Conservation (phyloP, 148 eudicot genomes). For the Chenopodium album region DNA sequence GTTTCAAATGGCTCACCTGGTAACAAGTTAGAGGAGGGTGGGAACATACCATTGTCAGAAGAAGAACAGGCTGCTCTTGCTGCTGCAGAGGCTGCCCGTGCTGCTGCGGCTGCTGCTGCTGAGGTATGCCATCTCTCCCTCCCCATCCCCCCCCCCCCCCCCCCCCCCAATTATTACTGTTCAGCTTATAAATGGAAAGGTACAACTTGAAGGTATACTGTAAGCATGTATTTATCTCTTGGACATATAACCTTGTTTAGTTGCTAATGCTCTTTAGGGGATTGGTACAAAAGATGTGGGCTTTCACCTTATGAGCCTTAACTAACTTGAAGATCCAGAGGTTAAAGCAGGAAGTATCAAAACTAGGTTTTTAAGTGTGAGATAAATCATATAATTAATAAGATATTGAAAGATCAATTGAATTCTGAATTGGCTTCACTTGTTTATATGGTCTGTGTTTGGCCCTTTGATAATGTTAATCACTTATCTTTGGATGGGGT, state of each 20-base stretch:
- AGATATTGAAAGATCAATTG: neutral
- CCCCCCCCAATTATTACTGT: neutral
- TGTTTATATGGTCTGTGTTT: neutral
- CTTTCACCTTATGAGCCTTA: neutral
- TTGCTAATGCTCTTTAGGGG: neutral
- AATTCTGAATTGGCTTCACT: neutral
- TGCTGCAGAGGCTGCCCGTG: constrained; percentile 94
- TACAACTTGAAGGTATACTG: neutral
- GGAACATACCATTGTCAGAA: constrained; percentile 57
- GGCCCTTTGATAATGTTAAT: neutral
- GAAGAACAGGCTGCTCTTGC: constrained; percentile 85
- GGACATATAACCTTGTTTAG: neutral
- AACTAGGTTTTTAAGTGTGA: no score
- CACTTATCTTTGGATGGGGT: neutral
- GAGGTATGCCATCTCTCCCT: constrained; percentile 49
- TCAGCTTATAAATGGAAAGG: neutral
- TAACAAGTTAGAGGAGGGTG: constrained; percentile 38
- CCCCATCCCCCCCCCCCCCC: neutral
- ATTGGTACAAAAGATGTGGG: neutral
- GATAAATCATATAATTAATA: neutral
- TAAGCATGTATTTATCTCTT: neutral
- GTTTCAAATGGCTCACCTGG: constrained; percentile 44
- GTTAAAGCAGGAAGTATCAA: neutral
- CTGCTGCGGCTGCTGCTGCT: constrained; percentile 87
- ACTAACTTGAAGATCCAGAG: neutral